phyloP scores from a whole-genome alignment of 352 stramenopile genomes.

The Phytopythium chamaehyphon region DNA sequence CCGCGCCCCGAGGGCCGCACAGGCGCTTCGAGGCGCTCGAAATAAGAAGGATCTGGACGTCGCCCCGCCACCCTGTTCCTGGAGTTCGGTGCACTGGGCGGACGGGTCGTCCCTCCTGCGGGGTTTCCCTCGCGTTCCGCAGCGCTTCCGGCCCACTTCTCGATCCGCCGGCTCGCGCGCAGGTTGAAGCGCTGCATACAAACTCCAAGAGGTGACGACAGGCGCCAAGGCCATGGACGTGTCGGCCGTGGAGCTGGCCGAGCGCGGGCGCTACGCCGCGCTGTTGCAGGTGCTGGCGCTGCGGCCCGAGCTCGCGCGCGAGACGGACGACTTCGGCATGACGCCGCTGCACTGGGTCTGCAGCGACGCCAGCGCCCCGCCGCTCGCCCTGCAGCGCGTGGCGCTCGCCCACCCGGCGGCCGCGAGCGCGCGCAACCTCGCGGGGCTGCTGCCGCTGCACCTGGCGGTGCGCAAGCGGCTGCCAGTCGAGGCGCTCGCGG shows the following conservation, averaged over 20 bases:
- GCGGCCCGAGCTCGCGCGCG: constrained; percentile 34
- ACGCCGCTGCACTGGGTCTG: constrained; percentile 82
- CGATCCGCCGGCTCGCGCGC: constrained; percentile 16
- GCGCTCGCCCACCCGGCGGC: constrained; percentile 42
- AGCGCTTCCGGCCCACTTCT: constrained; percentile 9
- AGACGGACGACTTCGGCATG: constrained; percentile 66
- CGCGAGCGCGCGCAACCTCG: constrained; percentile 40
- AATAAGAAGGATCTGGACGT: too few relatives aligned
- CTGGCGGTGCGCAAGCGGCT: constrained; percentile 61
- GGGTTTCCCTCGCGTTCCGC: too few relatives aligned
- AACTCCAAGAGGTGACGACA: background rate
- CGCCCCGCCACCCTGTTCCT: constrained; percentile 8
- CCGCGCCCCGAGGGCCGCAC: too few relatives aligned
- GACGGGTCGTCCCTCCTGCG: too few relatives aligned
- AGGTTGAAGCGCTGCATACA: background rate
- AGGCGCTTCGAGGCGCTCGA: too few relatives aligned
- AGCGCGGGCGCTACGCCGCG: constrained; percentile 38
- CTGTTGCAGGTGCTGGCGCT: constrained; percentile 42
- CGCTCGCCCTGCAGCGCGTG: constrained; percentile 46
- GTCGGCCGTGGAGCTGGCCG: constrained; percentile 33
- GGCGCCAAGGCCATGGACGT: background rate
- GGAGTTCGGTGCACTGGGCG: background rate
- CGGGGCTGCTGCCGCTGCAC: constrained; percentile 61
- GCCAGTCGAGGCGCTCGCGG: constrained; percentile 53
- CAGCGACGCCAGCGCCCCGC: constrained; percentile 43